These are phyloP conservation scores for Juglanconis juglandina DNA, from an alignment of 2,329 filamentous ascomycete species.

Conservation along the genomic window DNA sequence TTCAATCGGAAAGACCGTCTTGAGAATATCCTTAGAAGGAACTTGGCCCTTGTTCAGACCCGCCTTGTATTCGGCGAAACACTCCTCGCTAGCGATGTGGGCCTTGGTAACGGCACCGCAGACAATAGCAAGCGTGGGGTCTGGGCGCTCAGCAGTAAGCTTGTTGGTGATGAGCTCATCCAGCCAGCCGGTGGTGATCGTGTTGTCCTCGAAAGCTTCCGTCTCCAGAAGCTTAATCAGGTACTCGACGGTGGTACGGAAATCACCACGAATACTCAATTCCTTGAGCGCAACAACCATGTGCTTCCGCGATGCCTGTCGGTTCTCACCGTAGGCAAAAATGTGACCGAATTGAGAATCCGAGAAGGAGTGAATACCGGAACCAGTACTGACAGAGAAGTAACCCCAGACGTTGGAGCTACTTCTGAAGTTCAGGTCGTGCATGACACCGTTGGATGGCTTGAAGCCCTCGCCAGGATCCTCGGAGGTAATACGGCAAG, in stretches of 20 bases:
- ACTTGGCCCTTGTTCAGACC: conserved; percentile 97
- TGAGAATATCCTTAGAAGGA: conserved; percentile 91
- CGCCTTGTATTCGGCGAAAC: conserved; percentile 79
- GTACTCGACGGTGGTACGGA: conserved; percentile 97
- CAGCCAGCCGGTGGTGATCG: conserved; percentile 97
- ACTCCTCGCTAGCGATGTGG: conserved; percentile 87
- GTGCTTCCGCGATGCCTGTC: conserved; percentile 92
- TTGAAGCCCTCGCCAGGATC: conserved; percentile 99
- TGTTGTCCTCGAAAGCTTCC: conserved; percentile 97
- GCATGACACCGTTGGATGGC: conserved; percentile 97
- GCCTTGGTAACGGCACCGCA: conserved; percentile 94
- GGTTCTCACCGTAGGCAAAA: conserved; percentile 97
- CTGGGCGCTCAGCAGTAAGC: conserved; percentile 90
- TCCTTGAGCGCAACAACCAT: conserved; percentile 99
- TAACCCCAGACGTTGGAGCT: conserved; percentile 99
- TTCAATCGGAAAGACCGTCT: conserved; percentile 95
- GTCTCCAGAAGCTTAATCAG: conserved; percentile 98
- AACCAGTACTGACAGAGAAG: conserved; percentile 95
- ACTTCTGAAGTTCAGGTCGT: conserved; percentile 97
- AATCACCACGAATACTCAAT: conserved; percentile 98
- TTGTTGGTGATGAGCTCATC: conserved; percentile 98
- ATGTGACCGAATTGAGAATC: conserved; percentile 99
- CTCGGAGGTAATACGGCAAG: conserved; percentile 98
- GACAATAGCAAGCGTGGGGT: conserved; percentile 88
- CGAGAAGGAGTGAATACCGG: conserved; percentile 98